These are phyloP conservation scores for Tricholoma furcatifolium DNA, from an alignment of 768 basidiomycete species.

Conservation along the genomic window DNA sequence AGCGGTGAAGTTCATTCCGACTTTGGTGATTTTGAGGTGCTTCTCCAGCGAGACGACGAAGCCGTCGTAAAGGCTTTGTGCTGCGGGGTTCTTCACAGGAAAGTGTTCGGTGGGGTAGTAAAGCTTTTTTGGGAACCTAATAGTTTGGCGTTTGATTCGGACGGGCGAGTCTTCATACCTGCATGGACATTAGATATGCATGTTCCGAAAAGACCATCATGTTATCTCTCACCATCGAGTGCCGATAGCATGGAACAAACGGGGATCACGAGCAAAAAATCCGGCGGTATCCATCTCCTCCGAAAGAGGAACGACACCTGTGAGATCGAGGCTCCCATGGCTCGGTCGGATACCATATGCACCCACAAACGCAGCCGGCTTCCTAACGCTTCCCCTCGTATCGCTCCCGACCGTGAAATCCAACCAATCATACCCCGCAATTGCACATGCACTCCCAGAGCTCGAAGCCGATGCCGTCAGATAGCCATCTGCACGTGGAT, in stretches of 20 bases:
- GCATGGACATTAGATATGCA: neutral
- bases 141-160: slow-evolving; percentile 19
- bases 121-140: slow-evolving; percentile 29
- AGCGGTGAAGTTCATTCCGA: slow-evolving; percentile 27
- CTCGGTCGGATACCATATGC: slow-evolving; percentile 36
- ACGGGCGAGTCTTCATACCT: slow-evolving; percentile 34
- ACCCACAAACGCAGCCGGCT: slow-evolving; percentile 37
- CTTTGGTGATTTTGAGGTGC: slow-evolving; percentile 25
- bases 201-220: neutral
- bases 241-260: slow-evolving; percentile 27
- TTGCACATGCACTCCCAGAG: slow-evolving; percentile 38
- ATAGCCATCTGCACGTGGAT: slow-evolving; percentile 36
- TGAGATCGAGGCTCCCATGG: slow-evolving; percentile 30
- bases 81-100: slow-evolving; percentile 27
- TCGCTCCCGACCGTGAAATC: slow-evolving; percentile 39
- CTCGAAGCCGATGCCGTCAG: slow-evolving; percentile 37
- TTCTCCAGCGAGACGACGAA: slow-evolving; percentile 25
- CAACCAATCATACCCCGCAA: slow-evolving; percentile 37
- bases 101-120: slow-evolving; percentile 36
- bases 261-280: slow-evolving; percentile 33
- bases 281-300: slow-evolving; percentile 41
- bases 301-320: slow-evolving; percentile 33
- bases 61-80: slow-evolving; percentile 29
- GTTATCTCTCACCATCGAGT: slow-evolving; percentile 26
- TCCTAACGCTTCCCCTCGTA: slow-evolving; percentile 38